Percentiles rank a stretch among this genome's conserved stretches.
Evolutionary conservation across 768 basidiomycete species (phyloP).

Genomic region (Termitomyces bulborhizus): DNA sequence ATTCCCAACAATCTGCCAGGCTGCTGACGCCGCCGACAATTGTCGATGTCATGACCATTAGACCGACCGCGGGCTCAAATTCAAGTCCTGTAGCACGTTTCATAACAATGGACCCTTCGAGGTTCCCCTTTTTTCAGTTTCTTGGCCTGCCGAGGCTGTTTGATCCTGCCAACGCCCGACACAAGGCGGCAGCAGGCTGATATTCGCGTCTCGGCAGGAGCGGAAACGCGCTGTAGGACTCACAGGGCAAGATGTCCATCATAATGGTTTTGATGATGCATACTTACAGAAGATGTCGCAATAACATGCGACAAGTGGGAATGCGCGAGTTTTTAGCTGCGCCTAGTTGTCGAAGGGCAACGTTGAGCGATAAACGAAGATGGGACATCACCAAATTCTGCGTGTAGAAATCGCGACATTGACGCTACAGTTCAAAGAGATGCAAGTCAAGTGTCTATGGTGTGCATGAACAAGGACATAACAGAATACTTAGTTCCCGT

Average conservation of each 20-base stretch:
- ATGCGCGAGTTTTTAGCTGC: not conserved
- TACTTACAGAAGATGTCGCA: not conserved
- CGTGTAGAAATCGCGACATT: slow-evolving; percentile 39
- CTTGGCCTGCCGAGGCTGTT: too few species aligned
- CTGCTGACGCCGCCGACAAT: too few species aligned
- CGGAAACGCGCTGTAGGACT: too few species aligned
- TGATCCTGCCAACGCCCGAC: too few species aligned
- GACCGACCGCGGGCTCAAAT: too few species aligned
- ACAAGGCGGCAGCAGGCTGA: too few species aligned
- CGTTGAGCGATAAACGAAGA: slow-evolving; percentile 73
- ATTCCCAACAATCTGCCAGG: too few species aligned
- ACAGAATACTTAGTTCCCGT: slow-evolving; percentile 63
- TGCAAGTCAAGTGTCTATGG: slow-evolving; percentile 30
- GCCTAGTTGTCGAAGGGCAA: slow-evolving; percentile 31
- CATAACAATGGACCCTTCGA: too few species aligned
- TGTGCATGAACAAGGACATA: slow-evolving; percentile 55
- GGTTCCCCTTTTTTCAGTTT: too few species aligned
- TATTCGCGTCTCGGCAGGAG: too few species aligned
- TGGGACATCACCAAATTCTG: slow-evolving; percentile 44
- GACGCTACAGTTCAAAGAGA: not conserved
- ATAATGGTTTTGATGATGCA: not conserved
- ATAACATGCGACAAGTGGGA: not conserved
- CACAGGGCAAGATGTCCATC: not conserved
- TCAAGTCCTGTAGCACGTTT: too few species aligned
- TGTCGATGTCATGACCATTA: too few species aligned